phyloP scores from a whole-genome alignment of 805 yeast species.

The Lachancea kluyveri region DNA sequence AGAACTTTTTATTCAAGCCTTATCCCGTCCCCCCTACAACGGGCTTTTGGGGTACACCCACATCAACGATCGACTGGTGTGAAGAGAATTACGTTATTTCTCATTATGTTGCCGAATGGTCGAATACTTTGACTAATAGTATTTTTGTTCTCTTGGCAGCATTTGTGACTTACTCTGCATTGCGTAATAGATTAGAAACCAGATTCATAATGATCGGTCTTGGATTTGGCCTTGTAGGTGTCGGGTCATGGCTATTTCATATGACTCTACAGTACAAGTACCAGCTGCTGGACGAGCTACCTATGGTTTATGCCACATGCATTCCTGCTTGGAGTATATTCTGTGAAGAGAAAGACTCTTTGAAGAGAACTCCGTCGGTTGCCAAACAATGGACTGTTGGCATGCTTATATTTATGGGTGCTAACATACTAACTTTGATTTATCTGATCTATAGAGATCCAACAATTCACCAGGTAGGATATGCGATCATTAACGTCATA shows the following conservation, averaged over 20 bases:
- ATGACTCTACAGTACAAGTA: conserved; percentile 89
- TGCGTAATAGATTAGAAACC: conserved; percentile 53
- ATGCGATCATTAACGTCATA: conserved; percentile 69
- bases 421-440: conserved; percentile 30
- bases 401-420: conserved; percentile 11
- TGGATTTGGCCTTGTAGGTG: conserved; percentile 85
- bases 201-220: conserved; percentile 66
- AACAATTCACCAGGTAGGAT: conserved; percentile 80
- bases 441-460: conserved; percentile 77
- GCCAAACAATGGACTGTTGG: conserved; percentile 9
- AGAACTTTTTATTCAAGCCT: conserved; percentile 33
- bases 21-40: conserved; percentile 49
- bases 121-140: conserved; percentile 78
- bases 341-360: conserved; percentile 42
- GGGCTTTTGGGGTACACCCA: conserved; percentile 78
- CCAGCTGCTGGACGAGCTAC: conserved; percentile 90
- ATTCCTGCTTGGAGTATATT: conserved; percentile 85
- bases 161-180: conserved; percentile 59
- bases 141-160: conserved; percentile 49
- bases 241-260: conserved; percentile 94
- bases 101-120: conserved; percentile 80
- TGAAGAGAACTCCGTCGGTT: conserved; percentile 10
- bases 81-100: conserved; percentile 93
- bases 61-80: conserved; percentile 98
- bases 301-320: conserved; percentile 97